These are phyloP conservation scores for Albophoma yamanashiensis DNA, from an alignment of 2,329 filamentous ascomycete genomes.

Conservation along the genomic window DNA sequence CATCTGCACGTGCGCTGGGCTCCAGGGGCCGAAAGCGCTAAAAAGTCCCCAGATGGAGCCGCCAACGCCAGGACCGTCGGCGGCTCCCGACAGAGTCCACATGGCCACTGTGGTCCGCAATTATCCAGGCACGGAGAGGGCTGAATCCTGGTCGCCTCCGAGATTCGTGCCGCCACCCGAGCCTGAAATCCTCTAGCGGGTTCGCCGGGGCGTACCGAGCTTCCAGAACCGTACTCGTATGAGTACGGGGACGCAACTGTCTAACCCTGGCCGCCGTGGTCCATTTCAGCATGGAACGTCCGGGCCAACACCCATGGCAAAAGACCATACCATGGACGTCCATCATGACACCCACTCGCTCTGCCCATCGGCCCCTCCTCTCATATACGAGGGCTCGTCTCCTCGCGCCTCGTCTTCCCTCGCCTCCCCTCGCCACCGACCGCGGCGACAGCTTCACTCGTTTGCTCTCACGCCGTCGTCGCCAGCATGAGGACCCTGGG, in stretches of 20 bases:
- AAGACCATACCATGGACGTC: not conserved
- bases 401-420: not conserved
- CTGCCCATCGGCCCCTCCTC: not conserved
- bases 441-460: not conserved
- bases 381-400: not conserved
- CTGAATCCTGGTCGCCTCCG: not conserved
- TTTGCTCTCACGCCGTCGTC: not conserved
- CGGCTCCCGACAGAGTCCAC: not conserved
- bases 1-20: not conserved
- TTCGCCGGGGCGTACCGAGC: not conserved
- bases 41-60: not conserved
- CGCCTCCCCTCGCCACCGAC: not conserved
- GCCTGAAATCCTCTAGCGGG: not conserved
- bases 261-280: not conserved
- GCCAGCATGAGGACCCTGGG: constrained; percentile 14
- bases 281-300: not conserved
- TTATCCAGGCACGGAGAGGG: not conserved
- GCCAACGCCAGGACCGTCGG: not conserved
- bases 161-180: not conserved
- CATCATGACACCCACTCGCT: not conserved
- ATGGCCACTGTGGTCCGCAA: not conserved
- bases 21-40: not conserved
- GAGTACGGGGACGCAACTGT: not conserved
- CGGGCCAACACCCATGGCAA: not conserved
- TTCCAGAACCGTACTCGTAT: not conserved